Conservation (phyloP, 805 yeast species). For the Yamadazyma nakazawae region DNA sequence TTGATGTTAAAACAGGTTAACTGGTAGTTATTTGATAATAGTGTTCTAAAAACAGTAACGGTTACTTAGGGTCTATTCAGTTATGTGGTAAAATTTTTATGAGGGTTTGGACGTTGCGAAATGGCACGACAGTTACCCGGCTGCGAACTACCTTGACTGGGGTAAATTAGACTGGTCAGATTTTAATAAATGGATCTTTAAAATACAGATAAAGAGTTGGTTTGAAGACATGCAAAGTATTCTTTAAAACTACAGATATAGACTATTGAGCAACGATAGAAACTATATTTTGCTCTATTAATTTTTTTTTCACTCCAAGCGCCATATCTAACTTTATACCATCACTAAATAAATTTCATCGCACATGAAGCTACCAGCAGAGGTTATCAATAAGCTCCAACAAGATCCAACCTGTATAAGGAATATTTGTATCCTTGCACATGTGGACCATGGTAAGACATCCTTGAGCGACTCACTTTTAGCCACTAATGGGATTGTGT, state of each 20-base stretch:
- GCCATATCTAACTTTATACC: not conserved
- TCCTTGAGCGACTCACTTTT: slow-evolving; percentile 87
- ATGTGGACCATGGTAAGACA: slow-evolving; percentile 98
- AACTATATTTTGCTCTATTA: no score
- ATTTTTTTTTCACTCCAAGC: no score
- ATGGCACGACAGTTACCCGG: not conserved
- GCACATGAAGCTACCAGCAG: slow-evolving; percentile 56
- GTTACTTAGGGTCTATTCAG: not conserved
- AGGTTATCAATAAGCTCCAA: slow-evolving; percentile 65
- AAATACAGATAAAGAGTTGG: no score
- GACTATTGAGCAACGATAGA: no score
- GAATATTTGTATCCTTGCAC: slow-evolving; percentile 94
- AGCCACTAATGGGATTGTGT: slow-evolving; percentile 95
- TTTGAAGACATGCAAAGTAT: no score
- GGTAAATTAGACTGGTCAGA: no score
- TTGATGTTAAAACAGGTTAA: not conserved
- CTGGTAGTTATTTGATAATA: not conserved
- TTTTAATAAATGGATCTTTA: no score
- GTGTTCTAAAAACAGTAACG: not conserved
- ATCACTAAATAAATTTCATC: slow-evolving; percentile 2
- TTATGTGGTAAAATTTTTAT: not conserved
- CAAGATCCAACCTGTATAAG: slow-evolving; percentile 66
- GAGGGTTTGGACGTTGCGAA: not conserved
- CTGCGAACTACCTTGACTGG: not conserved
- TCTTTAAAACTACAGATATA: no score